Base-by-base conservation (phyloP, 768 basidiomycete genomes). In the Trametes meyenii region DNA sequence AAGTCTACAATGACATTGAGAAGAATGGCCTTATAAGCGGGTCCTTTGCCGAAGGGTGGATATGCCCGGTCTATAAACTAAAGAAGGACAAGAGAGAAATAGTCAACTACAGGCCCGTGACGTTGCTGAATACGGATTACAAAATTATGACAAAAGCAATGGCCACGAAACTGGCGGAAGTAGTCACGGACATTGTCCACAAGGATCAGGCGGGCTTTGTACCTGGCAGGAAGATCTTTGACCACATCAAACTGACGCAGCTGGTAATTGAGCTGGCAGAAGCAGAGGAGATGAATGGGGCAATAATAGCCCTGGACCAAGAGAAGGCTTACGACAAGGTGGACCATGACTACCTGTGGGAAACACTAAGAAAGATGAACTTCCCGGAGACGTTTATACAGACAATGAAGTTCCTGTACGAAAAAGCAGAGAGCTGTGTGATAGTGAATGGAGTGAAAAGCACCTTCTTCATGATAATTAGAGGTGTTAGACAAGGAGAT, bases 1-100 rank as follows among this genome's bases (percentile, higher is more conserved):
- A 2, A 26, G 55, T 52, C 1, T 62, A 19, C 50, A 56, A 57
- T 16, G 61, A 62, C 23, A 53, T 62, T 29, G 50, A 35, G 10
- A 1, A 19, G 13, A 33, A 57, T 24, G 61, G 61, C 1, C 17
- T 52, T 6, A 48, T 29, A 7, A 1, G 2, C 6, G 39, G 10
- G 0, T 1, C 1, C 13, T 82, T 77, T 50, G 23, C 71, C 0
- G 46, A 69, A 6, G 79, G 79, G 0, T 69, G 67, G 66, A 70
- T 74, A 61, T 70, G 76, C 69, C 78, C 74, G 0, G 29, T 81
- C 0, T 81, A 76, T 57, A 81, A 81, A 39, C 81, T 81, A 42
- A 33, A 48, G 12, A 29, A 29, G 4, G 66, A 69, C 42, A 19
- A 40, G 11, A 29, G 44, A 14, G 45, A 62, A 1, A 63, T 67